A percentile compares a stretch with the other conserved stretches of the same genome.
Evolutionary conservation across 2,329 filamentous ascomycete species (phyloP).

Genomic region (Pestalotiopsis sp.): DNA sequence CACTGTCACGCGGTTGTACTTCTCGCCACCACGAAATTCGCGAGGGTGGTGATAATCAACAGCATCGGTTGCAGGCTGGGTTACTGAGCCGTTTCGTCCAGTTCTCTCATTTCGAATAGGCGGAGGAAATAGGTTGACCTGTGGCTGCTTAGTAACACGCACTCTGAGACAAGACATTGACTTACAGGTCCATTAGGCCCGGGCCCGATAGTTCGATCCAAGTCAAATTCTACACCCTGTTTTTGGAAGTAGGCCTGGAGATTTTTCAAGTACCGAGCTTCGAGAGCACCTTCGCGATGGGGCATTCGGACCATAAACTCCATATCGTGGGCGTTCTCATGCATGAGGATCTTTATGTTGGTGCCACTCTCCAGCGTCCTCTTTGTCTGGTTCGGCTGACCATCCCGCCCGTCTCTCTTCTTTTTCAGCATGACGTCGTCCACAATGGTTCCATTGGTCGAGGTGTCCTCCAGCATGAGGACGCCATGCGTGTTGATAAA

Average conservation of each 20-base stretch:
- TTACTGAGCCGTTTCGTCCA: background rate
- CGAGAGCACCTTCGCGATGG: conserved; percentile 67
- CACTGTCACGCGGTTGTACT: conserved; percentile 80
- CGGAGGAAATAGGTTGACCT: conserved; percentile 33
- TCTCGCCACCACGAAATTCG: conserved; percentile 81
- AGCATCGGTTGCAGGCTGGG: background rate
- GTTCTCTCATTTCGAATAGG: conserved; percentile 17
- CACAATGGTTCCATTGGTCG: conserved; percentile 93
- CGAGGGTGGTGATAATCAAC: conserved; percentile 43
- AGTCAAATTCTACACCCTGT: conserved; percentile 32
- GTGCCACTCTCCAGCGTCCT: conserved; percentile 74
- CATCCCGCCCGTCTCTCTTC: conserved; percentile 27
- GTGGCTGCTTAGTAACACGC: conserved; percentile 17
- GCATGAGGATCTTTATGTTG: conserved; percentile 69
- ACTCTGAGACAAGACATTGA: conserved; percentile 4
- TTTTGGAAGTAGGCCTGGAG: conserved; percentile 65
- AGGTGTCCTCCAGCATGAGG: conserved; percentile 90
- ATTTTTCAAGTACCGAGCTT: conserved; percentile 69
- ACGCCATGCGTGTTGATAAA: conserved; percentile 84
- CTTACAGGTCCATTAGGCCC: conserved; percentile 51
- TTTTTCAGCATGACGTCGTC: conserved; percentile 70
- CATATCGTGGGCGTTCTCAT: conserved; percentile 59
- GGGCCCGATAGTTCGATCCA: conserved; percentile 48
- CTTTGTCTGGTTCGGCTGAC: conserved; percentile 38
- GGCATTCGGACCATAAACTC: conserved; percentile 87